A percentile compares a stretch with the other conserved stretches of the same genome.
Evolutionary conservation across 352 stramenopile genomes (phyloP).

Genomic region (Globisporangium recalcitrans): DNA sequence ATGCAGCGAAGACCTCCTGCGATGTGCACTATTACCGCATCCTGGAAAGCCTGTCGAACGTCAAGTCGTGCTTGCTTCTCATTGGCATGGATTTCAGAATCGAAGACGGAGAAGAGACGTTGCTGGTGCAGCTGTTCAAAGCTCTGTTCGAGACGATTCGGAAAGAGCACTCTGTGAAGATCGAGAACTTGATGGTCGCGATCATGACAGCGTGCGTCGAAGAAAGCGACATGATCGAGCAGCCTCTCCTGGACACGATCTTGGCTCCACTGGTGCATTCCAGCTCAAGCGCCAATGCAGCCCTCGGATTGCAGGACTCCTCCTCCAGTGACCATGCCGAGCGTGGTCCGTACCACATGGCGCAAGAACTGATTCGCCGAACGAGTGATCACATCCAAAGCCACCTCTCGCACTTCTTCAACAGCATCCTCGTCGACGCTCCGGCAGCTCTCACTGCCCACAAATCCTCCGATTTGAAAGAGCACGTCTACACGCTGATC

Average conservation of each 20-base stretch:
- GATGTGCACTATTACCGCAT: constrained; percentile 46
- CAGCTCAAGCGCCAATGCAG: constrained; percentile 7
- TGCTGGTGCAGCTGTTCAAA: constrained; percentile 74
- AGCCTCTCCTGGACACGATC: constrained; percentile 63
- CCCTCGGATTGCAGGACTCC: background rate
- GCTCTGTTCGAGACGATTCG: constrained; percentile 62
- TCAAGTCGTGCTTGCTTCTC: constrained; percentile 54
- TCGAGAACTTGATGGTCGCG: constrained; percentile 72
- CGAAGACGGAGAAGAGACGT: constrained; percentile 31
- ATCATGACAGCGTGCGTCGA: constrained; percentile 74
- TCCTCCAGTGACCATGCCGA: constrained; percentile 8
- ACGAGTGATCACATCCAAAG: constrained; percentile 63
- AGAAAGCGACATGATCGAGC: constrained; percentile 57
- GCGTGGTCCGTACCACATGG: constrained; percentile 48
- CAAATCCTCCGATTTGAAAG: constrained; percentile 56
- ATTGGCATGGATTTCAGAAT: constrained; percentile 44
- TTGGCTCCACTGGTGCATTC: constrained; percentile 45
- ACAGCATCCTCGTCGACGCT: constrained; percentile 69
- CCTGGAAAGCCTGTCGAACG: constrained; percentile 58
- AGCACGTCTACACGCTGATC: constrained; percentile 81
- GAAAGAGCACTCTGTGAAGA: constrained; percentile 54
- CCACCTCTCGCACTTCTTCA: constrained; percentile 74
- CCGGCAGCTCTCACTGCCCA: constrained; percentile 19
- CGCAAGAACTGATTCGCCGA: constrained; percentile 66
- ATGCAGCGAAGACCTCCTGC: constrained; percentile 22